phyloP scores from a whole-genome alignment of 1,284 basidiomycete genomes.

The Hypsizygus ulmarius region DNA sequence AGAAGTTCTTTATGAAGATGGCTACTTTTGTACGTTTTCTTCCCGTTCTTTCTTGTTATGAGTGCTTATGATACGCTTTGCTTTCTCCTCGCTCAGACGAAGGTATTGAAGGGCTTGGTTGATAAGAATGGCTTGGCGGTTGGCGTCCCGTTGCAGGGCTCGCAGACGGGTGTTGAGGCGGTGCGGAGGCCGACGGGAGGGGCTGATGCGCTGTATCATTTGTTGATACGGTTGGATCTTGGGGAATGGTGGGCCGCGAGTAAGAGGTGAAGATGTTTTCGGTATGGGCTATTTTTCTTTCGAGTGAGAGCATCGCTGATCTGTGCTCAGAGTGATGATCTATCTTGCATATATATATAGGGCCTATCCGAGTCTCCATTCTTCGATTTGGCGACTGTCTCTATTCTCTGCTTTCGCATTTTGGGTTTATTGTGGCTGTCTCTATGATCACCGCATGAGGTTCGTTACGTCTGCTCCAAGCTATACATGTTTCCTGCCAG shows the following conservation, averaged over 20 bases:
- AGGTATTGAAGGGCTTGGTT: conserved; percentile 39
- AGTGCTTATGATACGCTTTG: background rate
- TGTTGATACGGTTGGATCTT: conserved; percentile 45
- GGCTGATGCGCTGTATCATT: conserved; percentile 44
- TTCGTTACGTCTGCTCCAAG: too few species aligned
- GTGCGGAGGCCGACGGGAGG: conserved; percentile 40
- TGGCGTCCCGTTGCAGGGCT: conserved; percentile 9
- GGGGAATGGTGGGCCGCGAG: conserved; percentile 46
- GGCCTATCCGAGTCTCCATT: too few species aligned
- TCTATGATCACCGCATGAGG: too few species aligned
- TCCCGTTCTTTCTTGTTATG: conserved; percentile 4
- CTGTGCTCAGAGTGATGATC: too few species aligned
- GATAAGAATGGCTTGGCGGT: conserved; percentile 35
- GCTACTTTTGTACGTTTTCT: conserved; percentile 51
- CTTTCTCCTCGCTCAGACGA: conserved; percentile 28
- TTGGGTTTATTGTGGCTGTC: too few species aligned
- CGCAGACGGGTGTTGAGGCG: conserved; percentile 9
- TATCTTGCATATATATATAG: too few species aligned
- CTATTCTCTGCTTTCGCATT: too few species aligned
- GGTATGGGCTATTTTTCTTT: background rate
- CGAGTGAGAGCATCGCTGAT: background rate
- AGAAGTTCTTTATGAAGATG: conserved; percentile 57
- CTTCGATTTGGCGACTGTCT: too few species aligned
- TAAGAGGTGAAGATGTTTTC: conserved; percentile 4
- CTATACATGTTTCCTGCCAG: too few species aligned